Evolutionary conservation across 768 basidiomycete species (phyloP).

Genomic region (Pholiota microspora): DNA sequence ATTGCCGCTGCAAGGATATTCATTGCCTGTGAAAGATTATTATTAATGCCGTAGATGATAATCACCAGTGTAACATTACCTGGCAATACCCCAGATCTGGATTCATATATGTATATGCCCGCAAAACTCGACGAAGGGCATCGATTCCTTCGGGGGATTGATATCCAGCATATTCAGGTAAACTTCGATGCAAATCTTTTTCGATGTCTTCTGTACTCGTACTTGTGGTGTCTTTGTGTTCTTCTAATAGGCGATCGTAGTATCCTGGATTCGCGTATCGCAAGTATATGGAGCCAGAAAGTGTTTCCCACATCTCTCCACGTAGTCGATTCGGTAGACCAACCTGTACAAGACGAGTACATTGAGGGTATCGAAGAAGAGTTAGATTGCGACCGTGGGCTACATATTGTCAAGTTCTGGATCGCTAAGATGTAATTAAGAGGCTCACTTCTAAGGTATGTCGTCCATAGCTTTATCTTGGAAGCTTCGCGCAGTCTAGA

Average conservation of each 20-base stretch:
- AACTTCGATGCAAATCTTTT: slow-evolving; percentile 93
- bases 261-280: slow-evolving; percentile 84
- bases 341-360: slow-evolving; percentile 95
- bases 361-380: slow-evolving; percentile 91
- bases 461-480: slow-evolving; percentile 94
- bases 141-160: slow-evolving; percentile 86
- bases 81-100: slow-evolving; percentile 96
- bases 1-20: slow-evolving; percentile 97
- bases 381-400: slow-evolving; percentile 95
- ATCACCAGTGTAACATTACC: slow-evolving; percentile 34
- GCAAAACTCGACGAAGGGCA: slow-evolving; percentile 84
- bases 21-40: slow-evolving; percentile 65
- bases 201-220: slow-evolving; percentile 98
- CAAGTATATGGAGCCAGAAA: slow-evolving; percentile 91
- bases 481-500: slow-evolving; percentile 81
- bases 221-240: slow-evolving; percentile 74
- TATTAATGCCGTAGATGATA: neutral
- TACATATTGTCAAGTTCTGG: slow-evolving; percentile 27
- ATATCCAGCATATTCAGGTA: slow-evolving; percentile 97
- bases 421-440: slow-evolving; percentile 5
- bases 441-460: slow-evolving; percentile 72
- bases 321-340: slow-evolving; percentile 92
- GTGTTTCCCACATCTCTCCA: slow-evolving; percentile 97
- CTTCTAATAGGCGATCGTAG: slow-evolving; percentile 72
- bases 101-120: slow-evolving; percentile 95